Evolutionary conservation across 2,329 filamentous ascomycete genomes (phyloP).

Genomic region (Xylaria sp.): DNA sequence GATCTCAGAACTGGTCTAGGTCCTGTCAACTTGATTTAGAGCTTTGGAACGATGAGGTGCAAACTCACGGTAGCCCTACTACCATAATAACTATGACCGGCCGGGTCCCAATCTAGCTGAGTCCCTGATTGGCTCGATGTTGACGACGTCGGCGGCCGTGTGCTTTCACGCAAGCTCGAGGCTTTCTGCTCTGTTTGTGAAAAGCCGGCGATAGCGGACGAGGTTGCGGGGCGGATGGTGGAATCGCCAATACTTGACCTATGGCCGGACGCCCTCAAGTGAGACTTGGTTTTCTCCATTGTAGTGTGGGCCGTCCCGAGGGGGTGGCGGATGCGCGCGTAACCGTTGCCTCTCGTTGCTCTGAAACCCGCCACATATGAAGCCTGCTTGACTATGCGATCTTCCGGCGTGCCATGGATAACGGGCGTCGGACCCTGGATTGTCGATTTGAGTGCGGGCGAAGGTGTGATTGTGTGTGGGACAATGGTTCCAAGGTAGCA

Average conservation of each 20-base stretch:
- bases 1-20: conserved; percentile 30
- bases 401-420: conserved; percentile 20
- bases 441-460: neutral
- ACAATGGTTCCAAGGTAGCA: conserved; percentile 1
- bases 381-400: conserved; percentile 13
- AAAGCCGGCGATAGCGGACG: conserved; percentile 15
- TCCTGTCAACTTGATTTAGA: conserved; percentile 23
- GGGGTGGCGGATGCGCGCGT: conserved; percentile 8
- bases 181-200: conserved; percentile 25
- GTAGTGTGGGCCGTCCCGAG: conserved; percentile 11
- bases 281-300: conserved; percentile 24
- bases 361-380: conserved; percentile 11
- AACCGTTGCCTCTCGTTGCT: conserved; percentile 4
- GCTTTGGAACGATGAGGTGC: neutral
- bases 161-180: conserved; percentile 13
- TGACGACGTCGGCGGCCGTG: conserved; percentile 26
- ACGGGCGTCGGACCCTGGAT: neutral
- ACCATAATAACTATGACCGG: conserved; percentile 24
- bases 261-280: conserved; percentile 3
- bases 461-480: conserved; percentile 12
- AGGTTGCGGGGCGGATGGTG: conserved; percentile 17
- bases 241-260: conserved; percentile 15
- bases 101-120: conserved; percentile 29
- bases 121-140: conserved; percentile 28
- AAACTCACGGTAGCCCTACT: conserved; percentile 29